Evolutionary conservation across 2,329 filamentous ascomycete genomes (phyloP).

Genomic region (Pseudofabraea citricarpa): DNA sequence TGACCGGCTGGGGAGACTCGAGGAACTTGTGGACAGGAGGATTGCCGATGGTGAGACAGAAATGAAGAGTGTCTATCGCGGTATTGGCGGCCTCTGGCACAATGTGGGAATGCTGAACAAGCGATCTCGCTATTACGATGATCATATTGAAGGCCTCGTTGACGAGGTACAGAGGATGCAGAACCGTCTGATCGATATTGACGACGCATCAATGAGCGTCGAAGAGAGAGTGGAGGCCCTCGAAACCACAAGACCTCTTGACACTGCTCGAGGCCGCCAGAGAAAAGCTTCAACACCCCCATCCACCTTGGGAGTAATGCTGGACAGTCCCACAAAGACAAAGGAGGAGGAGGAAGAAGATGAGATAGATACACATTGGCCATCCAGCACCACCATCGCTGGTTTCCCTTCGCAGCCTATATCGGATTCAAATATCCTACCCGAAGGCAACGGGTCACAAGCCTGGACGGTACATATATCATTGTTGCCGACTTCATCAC

Average conservation of each 20-base stretch:
- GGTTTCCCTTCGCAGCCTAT: neutral
- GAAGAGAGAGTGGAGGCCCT: constrained; percentile 25
- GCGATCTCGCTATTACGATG: constrained; percentile 45
- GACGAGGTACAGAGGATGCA: constrained; percentile 29
- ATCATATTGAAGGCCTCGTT: constrained; percentile 47
- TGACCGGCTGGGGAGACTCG: constrained; percentile 34
- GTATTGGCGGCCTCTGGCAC: constrained; percentile 48
- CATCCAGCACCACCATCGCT: too few species aligned
- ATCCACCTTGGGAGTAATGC: constrained; percentile 4
- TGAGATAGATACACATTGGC: too few species aligned
- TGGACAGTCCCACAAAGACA: constrained; percentile 4
- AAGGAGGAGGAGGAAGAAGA: constrained; percentile 6
- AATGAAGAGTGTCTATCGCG: constrained; percentile 49
- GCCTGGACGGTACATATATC: constrained; percentile 58
- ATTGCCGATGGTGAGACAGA: constrained; percentile 46
- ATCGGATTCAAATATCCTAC: constrained; percentile 6
- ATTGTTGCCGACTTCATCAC: constrained; percentile 46
- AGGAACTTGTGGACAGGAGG: constrained; percentile 49
- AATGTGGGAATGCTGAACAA: constrained; percentile 43
- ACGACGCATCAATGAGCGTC: constrained; percentile 29
- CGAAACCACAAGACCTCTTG: constrained; percentile 10
- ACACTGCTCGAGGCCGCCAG: constrained; percentile 13
- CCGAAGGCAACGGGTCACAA: constrained; percentile 25
- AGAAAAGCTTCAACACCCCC: constrained; percentile 25
- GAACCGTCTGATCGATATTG: constrained; percentile 26